Evolutionary conservation across 805 yeast species (phyloP).

Genomic region (Pichia deserticola): DNA sequence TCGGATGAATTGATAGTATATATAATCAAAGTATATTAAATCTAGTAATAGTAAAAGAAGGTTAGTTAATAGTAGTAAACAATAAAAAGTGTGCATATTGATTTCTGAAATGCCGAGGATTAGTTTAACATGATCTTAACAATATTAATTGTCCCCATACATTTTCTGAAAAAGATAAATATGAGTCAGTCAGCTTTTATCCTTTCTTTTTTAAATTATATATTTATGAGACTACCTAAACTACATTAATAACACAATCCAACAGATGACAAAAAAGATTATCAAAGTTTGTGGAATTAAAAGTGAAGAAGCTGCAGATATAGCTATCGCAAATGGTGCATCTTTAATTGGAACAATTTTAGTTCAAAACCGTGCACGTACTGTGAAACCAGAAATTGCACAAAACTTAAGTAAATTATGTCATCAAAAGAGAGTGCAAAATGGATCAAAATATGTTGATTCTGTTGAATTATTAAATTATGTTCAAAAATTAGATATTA

Average conservation of each 20-base stretch:
- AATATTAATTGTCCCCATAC: no score
- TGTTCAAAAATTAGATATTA: slow-evolving; percentile 11
- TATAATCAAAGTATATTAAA: no score
- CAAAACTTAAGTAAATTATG: slow-evolving; percentile 32
- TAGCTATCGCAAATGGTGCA: slow-evolving; percentile 67
- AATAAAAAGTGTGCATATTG: no score
- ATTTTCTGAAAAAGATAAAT: no score
- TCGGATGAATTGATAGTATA: not conserved
- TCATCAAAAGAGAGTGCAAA: slow-evolving; percentile 17
- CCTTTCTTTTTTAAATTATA: no score
- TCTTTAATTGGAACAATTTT: slow-evolving; percentile 76
- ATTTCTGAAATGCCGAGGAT: no score
- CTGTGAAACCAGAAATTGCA: slow-evolving; percentile 47
- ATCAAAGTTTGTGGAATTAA: slow-evolving; percentile 84
- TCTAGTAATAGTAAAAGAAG: no score
- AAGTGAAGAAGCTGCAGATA: slow-evolving; percentile 57
- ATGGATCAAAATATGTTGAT: slow-evolving; percentile 18
- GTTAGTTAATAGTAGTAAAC: no score
- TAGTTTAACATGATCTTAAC: no score
- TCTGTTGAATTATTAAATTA: slow-evolving; percentile 15
- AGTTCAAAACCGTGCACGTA: slow-evolving; percentile 76
- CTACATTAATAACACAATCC: no score
- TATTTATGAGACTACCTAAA: no score
- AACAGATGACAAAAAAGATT: slow-evolving; percentile 23
- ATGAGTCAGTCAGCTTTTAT: no score